Conservation (phyloP, 2,329 filamentous ascomycete genomes). For the Dactylella cylindrospora region DNA sequence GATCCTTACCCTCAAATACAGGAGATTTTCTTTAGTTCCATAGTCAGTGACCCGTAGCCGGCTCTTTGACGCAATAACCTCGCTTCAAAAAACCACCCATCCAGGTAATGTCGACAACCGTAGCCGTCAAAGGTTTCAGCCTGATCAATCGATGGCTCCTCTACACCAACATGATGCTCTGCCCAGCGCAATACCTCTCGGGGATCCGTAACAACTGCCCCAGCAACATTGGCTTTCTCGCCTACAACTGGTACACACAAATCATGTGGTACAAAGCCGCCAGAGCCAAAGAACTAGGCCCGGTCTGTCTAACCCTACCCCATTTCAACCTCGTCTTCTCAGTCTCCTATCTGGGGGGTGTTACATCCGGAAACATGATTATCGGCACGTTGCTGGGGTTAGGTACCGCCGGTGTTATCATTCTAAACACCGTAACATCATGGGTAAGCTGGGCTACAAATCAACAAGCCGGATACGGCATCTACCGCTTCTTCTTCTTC, state of each 20-base stretch:
- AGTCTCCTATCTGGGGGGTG: constrained; percentile 1
- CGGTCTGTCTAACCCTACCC: constrained; percentile 1
- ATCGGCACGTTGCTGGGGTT: constrained; percentile 8
- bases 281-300: constrained; percentile 9
- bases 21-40: no score
- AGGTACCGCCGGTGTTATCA: constrained; percentile 18
- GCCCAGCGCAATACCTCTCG: constrained; percentile 28
- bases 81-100: no score
- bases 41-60: no score
- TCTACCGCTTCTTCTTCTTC: constrained; percentile 30
- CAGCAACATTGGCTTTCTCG: constrained; percentile 30
- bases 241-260: constrained; percentile 40
- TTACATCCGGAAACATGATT: constrained; percentile 3
- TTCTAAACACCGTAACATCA: constrained; percentile 22
- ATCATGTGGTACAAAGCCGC: constrained; percentile 14
- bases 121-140: constrained; percentile 28
- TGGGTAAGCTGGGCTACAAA: constrained; percentile 29
- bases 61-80: no score
- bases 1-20: no score
- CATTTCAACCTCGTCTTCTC: constrained; percentile 8
- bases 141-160: constrained; percentile 29
- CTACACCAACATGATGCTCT: constrained; percentile 29
- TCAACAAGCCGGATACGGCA: constrained; percentile 14
- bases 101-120: constrained; percentile 7
- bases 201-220: constrained; percentile 30